Percentiles rank a stretch among this genome's conserved stretches.
Evolutionary conservation across 176 grass and related monocot genomes (phyloP).

Genomic region (Zoysia pacifica): DNA sequence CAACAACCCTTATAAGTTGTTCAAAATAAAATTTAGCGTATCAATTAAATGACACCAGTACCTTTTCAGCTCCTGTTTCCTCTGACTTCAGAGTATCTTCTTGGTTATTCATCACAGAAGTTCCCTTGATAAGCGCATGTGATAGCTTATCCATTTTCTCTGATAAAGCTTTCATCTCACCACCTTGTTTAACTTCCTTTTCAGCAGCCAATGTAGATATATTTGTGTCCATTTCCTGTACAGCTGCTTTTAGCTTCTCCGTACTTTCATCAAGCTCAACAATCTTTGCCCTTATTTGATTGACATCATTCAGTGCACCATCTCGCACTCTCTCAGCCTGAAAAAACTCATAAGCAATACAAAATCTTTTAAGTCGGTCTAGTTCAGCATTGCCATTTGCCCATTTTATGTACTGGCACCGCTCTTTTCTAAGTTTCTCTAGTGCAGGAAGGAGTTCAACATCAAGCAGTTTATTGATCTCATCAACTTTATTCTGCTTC

Average conservation of each 20-base stretch:
- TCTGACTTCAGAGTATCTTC: slow-evolving; percentile 77
- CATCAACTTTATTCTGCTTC: slow-evolving; percentile 97
- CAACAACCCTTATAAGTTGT: slow-evolving; percentile 20
- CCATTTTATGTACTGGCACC: slow-evolving; percentile 92
- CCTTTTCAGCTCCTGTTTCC: slow-evolving; percentile 67
- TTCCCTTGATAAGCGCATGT: slow-evolving; percentile 83
- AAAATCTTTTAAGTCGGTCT: slow-evolving; percentile 85
- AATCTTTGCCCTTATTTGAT: slow-evolving; percentile 59
- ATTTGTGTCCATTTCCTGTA: slow-evolving; percentile 77
- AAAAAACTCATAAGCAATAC: slow-evolving; percentile 85
- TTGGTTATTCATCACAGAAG: slow-evolving; percentile 83
- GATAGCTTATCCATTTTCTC: slow-evolving; percentile 74
- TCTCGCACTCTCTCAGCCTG: slow-evolving; percentile 73
- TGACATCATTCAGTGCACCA: slow-evolving; percentile 62
- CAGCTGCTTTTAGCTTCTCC: slow-evolving; percentile 62
- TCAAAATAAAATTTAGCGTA: slow-evolving; percentile 18
- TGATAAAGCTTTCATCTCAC: slow-evolving; percentile 74
- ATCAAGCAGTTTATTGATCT: slow-evolving; percentile 90
- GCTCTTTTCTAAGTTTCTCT: slow-evolving; percentile 94
- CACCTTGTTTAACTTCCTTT: slow-evolving; percentile 76
- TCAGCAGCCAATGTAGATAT: slow-evolving; percentile 67
- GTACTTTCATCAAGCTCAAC: slow-evolving; percentile 65
- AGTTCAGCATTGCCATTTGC: slow-evolving; percentile 85
- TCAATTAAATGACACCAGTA: slow-evolving; percentile 35
- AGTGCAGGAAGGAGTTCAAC: slow-evolving; percentile 90